Base-by-base conservation (phyloP, 768 basidiomycete species). In the Phlegmacium glaucopus region DNA sequence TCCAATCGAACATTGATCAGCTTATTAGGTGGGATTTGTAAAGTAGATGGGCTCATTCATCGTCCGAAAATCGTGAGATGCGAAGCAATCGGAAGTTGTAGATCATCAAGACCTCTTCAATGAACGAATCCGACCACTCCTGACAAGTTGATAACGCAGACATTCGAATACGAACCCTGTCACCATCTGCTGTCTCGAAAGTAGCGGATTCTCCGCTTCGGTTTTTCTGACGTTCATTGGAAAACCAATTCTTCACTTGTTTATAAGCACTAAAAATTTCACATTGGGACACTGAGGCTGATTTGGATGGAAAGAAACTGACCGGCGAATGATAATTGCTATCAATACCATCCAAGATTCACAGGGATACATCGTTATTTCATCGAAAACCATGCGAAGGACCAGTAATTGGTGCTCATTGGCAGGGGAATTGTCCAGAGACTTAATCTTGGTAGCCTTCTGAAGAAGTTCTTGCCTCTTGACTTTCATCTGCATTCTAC, bases 211-310 rank as follows among this genome's bases (percentile, higher is more conserved):
- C 70, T 48, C 75, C 69, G 37, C 50, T 55, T 48, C 64, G 67
- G 39, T 68, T 66, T 50, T 74, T 73, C 55, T 74, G 82, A 36
- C 82, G 72, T 62, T 81, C 75, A 61, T 84, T 84, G 4, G 79
- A 80, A 50, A 84, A 84, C 81, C 82, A 83, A 52, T 82, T 82
- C 64, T 79, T 81, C 45, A 83, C 74, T 61, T 82, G 80, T 55
- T 75, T 76, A 56, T 78, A 79, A 40, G 79, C 74, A 53, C 79
- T 80, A 59, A 40, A 42, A 32, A n/a, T n/a, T 32, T 17, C 35
- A 25, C 42, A 29, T 41, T 50, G 40, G 47, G 43, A 41, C 6
- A 6, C 48, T 34, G 22, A 40, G 36, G 29, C 34, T 25, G 40
- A 32, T 46, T 38, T 9, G n/a, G 7, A 27, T 44, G 48, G 26